A percentile compares a stretch with the other conserved stretches of the same genome.
phyloP scores from a whole-genome alignment of 176 grass and related monocot species.

The Musa itinerans region DNA sequence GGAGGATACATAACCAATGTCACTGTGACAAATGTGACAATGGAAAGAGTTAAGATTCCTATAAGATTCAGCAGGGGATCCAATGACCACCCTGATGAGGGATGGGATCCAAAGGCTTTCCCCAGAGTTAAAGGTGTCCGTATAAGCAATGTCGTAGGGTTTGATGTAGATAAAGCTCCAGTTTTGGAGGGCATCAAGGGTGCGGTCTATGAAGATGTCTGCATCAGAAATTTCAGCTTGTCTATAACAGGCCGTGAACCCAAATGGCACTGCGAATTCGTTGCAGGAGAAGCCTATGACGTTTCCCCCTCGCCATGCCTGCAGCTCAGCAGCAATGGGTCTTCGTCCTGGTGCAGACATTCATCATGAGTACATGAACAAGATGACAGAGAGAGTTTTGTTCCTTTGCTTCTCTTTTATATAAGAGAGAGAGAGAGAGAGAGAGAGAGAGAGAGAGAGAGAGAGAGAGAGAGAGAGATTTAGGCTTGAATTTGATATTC shows the following conservation, averaged over 20 bases:
- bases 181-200: slow-evolving; percentile 57
- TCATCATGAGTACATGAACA: not conserved
- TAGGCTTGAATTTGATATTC: no score
- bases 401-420: not conserved
- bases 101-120: not conserved
- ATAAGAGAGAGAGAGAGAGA: not conserved
- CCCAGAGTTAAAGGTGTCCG: not conserved
- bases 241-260: slow-evolving; percentile 25
- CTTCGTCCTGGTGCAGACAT: slow-evolving; percentile 43
- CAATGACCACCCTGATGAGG: slow-evolving; percentile 30
- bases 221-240: slow-evolving; percentile 69
- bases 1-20: slow-evolving; percentile 88
- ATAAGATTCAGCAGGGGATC: slow-evolving; percentile 70
- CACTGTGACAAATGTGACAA: slow-evolving; percentile 43
- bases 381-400: no score
- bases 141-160: slow-evolving; percentile 33
- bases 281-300: slow-evolving; percentile 50
- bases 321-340: slow-evolving; percentile 39
- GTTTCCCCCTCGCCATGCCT: slow-evolving; percentile 61
- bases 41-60: slow-evolving; percentile 74
- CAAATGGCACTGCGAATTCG: slow-evolving; percentile 63
- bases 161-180: slow-evolving; percentile 31
- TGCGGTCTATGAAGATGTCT: slow-evolving; percentile 47
- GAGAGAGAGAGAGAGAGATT: not conserved
- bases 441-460: not conserved